Conservation (phyloP, 177 flowering plant genomes). For the Tripterygium wilfordii region DNA sequence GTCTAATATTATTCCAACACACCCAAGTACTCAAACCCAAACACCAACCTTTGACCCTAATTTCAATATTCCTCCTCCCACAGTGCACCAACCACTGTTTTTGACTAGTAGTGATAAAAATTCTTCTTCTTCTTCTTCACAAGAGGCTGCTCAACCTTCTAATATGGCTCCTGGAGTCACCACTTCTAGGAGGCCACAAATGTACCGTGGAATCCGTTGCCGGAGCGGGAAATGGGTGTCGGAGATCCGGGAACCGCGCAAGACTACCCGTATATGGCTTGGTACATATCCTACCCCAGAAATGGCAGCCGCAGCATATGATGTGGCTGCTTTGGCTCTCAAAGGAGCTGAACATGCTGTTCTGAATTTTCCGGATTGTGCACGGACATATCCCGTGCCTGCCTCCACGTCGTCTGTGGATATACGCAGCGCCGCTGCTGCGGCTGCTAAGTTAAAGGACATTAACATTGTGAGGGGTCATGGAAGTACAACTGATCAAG, state of each 20-base stretch:
- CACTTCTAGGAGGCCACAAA: conserved; percentile 14
- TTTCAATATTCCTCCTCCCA: too few species aligned
- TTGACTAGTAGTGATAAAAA: too few species aligned
- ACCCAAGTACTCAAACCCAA: too few species aligned
- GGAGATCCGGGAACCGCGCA: conserved; percentile 54
- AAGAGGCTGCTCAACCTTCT: background rate
- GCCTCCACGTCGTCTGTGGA: conserved; percentile 16
- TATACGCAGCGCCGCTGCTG: conserved; percentile 33
- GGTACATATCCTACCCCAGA: too few species aligned
- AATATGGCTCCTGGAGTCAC: background rate
- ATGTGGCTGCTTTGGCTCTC: conserved; percentile 48
- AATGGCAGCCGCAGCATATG: conserved; percentile 68
- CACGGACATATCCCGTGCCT: conserved; percentile 21
- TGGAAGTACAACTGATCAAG: too few species aligned
- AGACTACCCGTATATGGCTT: conserved; percentile 53
- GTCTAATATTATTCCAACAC: too few species aligned
- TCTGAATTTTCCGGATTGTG: conserved; percentile 35
- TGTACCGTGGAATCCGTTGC: conserved; percentile 33
- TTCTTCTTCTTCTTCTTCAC: background rate
- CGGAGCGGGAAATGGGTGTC: conserved; percentile 59
- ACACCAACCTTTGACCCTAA: too few species aligned
- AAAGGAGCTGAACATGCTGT: conserved; percentile 30
- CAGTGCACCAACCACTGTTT: too few species aligned
- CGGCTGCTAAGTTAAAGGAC: conserved; percentile 12
- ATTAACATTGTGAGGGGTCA: too few species aligned